These are phyloP conservation scores for Saussurea involucrata DNA, from an alignment of 129 eudicot genomes.

Conservation along the genomic window DNA sequence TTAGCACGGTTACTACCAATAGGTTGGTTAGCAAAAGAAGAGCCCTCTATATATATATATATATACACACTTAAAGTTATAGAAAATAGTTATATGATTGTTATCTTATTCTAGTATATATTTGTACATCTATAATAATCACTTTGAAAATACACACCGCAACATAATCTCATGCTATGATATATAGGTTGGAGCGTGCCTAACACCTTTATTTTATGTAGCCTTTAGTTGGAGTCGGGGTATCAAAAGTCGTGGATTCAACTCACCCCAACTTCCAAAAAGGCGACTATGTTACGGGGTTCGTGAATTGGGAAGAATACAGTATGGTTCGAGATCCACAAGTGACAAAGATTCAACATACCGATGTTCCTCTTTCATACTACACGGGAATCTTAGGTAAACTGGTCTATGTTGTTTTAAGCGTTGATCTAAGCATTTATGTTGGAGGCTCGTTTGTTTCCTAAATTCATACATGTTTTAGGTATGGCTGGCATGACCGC, in stretches of 20 bases:
- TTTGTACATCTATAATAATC: too few species aligned
- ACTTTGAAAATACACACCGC: too few species aligned
- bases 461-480: not conserved
- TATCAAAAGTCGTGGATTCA: slow-evolving; percentile 30
- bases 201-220: not conserved
- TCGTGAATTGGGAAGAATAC: slow-evolving; percentile 37
- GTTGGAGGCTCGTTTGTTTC: not conserved
- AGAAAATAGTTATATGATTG: too few species aligned
- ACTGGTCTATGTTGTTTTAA: not conserved
- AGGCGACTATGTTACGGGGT: slow-evolving; percentile 33
- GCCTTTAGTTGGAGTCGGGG: slow-evolving; percentile 27
- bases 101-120: too few species aligned
- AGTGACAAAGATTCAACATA: slow-evolving; percentile 24
- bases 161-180: too few species aligned
- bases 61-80: too few species aligned
- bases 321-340: slow-evolving; percentile 13
- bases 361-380: slow-evolving; percentile 36
- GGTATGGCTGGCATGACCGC: slow-evolving; percentile 27
- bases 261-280: slow-evolving; percentile 21
- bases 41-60: too few species aligned
- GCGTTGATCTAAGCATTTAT: not conserved
- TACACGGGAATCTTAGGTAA: slow-evolving; percentile 36
- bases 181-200: too few species aligned
- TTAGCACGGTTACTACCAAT: too few species aligned
- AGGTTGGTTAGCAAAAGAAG: too few species aligned